Evolutionary conservation across 2,329 filamentous ascomycete genomes (phyloP).

Genomic region (Arthrobotrys sphaeroides): DNA sequence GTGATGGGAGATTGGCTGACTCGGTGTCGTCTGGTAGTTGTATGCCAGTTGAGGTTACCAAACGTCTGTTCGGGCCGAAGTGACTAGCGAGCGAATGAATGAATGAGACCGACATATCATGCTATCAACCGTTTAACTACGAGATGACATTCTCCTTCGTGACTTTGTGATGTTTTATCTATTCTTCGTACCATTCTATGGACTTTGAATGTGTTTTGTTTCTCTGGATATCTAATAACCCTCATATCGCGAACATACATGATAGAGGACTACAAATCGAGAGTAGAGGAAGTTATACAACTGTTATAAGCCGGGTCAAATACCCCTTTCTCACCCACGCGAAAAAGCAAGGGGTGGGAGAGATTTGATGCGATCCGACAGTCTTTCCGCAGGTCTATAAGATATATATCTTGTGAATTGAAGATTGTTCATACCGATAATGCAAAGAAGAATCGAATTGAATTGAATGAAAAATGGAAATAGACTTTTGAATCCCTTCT

Average conservation of each 20-base stretch:
- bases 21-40: slow-evolving; percentile 55
- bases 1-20: slow-evolving; percentile 3
- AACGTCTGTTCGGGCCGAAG: slow-evolving; percentile 35
- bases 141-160: slow-evolving; percentile 9
- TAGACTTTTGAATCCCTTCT: slow-evolving; percentile 24
- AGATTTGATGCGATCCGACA: slow-evolving; percentile 53
- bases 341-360: slow-evolving; percentile 44
- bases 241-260: slow-evolving; percentile 48
- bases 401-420: too few relatives aligned
- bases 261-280: slow-evolving; percentile 54
- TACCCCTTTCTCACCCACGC: slow-evolving; percentile 52
- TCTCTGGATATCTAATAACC: slow-evolving; percentile 55
- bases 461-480: slow-evolving; percentile 7
- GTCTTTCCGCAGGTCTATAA: too few relatives aligned
- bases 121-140: background rate
- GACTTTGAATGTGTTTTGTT: too few relatives aligned
- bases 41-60: slow-evolving; percentile 36
- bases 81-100: slow-evolving; percentile 14
- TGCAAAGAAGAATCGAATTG: background rate
- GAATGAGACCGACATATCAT: background rate
- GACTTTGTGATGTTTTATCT: slow-evolving; percentile 14
- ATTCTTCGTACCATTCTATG: too few relatives aligned
- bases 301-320: slow-evolving; percentile 37
- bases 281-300: slow-evolving; percentile 45
- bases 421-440: too few relatives aligned